A percentile compares a stretch with the other conserved stretches of the same genome.
Conservation (phyloP, 179 eudicot species). For the Actinidia arguta region DNA sequence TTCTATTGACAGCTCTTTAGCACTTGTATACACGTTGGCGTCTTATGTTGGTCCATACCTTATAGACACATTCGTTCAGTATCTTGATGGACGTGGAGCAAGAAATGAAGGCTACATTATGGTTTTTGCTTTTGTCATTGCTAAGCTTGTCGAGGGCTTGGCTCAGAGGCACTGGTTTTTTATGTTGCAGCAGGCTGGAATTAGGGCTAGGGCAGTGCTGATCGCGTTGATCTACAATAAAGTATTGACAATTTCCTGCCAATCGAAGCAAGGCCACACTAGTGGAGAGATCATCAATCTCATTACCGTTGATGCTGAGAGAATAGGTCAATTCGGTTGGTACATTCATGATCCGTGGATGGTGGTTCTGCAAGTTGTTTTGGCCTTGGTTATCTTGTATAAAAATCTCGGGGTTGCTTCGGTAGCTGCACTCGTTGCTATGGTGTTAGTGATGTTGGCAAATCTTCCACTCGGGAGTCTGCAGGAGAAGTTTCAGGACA, state of each 20-base stretch:
- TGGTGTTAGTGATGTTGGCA: too few species aligned
- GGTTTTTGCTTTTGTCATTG: conserved; percentile 62
- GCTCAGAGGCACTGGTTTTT: conserved; percentile 55
- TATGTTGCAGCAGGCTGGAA: conserved; percentile 42
- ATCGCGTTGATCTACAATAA: conserved; percentile 39
- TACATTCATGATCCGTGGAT: too few species aligned
- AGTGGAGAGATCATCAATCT: conserved; percentile 90
- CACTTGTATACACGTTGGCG: conserved; percentile 55
- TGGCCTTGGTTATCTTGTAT: too few species aligned
- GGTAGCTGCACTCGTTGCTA: too few species aligned
- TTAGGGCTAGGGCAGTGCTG: conserved; percentile 43
- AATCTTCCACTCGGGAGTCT: too few species aligned
- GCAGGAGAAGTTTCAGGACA: too few species aligned
- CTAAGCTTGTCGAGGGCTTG: conserved; percentile 73
- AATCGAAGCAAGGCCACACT: conserved; percentile 68
- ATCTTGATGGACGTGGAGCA: conserved; percentile 63
- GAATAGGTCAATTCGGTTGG: too few species aligned
- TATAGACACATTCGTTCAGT: conserved; percentile 79
- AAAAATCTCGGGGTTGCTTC: too few species aligned
- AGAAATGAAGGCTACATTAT: conserved; percentile 53
- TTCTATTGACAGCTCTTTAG: conserved; percentile 48
- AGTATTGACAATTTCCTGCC: conserved; percentile 54
- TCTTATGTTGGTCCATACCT: conserved; percentile 86
- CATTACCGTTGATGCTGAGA: conserved; percentile 85
- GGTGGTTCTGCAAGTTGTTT: too few species aligned